A percentile compares a stretch with the other conserved stretches of the same genome.
Evolutionary conservation across 257 asterid species (phyloP).

Genomic region (Ballota nigra): DNA sequence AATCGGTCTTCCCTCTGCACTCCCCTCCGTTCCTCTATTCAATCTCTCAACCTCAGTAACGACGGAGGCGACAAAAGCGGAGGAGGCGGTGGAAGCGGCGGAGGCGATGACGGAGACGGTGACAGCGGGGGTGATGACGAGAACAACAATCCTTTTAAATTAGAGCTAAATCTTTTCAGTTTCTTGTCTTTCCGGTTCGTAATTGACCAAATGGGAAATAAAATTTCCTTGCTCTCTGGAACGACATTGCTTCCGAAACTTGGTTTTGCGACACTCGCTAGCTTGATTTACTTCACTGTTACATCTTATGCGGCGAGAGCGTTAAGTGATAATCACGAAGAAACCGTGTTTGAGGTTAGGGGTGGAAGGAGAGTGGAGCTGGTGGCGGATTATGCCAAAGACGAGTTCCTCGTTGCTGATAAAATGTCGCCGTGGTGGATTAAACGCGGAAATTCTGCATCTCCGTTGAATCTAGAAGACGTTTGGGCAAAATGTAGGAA

Average conservation of each 20-base stretch:
- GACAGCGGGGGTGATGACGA: conserved; percentile 28
- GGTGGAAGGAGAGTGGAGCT: conserved; percentile 77
- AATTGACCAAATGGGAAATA: conserved; percentile 22
- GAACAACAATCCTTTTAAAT: conserved; percentile 38
- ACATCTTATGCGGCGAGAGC: conserved; percentile 64
- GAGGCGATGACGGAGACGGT: conserved; percentile 33
- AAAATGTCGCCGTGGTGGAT: conserved; percentile 43
- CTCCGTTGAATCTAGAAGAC: conserved; percentile 30
- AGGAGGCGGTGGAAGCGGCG: neutral
- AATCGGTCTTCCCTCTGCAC: conserved; percentile 14
- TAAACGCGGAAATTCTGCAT: conserved; percentile 28
- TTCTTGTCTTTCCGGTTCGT: conserved; percentile 29
- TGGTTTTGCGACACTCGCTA: conserved; percentile 31
- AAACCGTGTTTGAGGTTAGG: conserved; percentile 53
- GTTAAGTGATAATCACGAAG: conserved; percentile 35
- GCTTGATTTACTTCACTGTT: conserved; percentile 33
- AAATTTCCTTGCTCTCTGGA: conserved; percentile 10
- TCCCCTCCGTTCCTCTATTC: conserved; percentile 31
- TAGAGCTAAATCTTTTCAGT: conserved; percentile 15
- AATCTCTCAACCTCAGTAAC: conserved; percentile 4
- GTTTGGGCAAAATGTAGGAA: conserved; percentile 71
- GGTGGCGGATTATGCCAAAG: conserved; percentile 61
- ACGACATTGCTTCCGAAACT: conserved; percentile 8
- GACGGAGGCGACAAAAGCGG: conserved; percentile 2
- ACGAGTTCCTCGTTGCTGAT: conserved; percentile 57